Percentiles rank a stretch among this genome's conserved stretches.
These are phyloP conservation scores for Leccinum subtestaceum DNA, from an alignment of 768 basidiomycete species.

Conservation along the genomic window DNA sequence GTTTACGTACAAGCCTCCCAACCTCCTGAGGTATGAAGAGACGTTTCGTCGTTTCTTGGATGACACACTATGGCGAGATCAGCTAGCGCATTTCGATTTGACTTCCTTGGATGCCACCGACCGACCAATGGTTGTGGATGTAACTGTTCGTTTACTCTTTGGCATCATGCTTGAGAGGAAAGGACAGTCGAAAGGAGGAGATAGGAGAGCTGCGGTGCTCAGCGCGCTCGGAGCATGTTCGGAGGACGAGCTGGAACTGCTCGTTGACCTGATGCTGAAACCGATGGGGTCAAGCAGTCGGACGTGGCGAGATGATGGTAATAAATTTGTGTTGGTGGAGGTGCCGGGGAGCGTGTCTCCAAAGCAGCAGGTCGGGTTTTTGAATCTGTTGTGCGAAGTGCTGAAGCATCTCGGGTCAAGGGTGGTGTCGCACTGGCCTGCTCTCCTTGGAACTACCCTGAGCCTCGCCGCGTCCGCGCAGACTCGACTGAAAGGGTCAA, in stretches of 20 bases:
- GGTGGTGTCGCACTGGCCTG: constrained; percentile 68
- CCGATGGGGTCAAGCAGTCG: constrained; percentile 49
- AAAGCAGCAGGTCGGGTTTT: constrained; percentile 83
- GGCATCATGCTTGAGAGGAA: constrained; percentile 83
- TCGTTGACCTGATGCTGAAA: constrained; percentile 86
- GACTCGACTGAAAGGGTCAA: constrained; percentile 39
- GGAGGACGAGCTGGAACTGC: constrained; percentile 66
- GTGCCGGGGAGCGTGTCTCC: constrained; percentile 37
- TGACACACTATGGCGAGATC: constrained; percentile 86
- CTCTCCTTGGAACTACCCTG: constrained; percentile 66
- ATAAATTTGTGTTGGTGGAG: constrained; percentile 31
- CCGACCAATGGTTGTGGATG: constrained; percentile 64
- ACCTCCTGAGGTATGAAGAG: constrained; percentile 54
- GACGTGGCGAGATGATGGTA: constrained; percentile 16
- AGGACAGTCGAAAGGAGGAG: constrained; percentile 63
- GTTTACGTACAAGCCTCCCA: constrained; percentile 74
- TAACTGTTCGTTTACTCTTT: constrained; percentile 75
- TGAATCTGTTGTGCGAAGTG: constrained; percentile 82
- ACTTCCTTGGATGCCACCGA: constrained; percentile 52
- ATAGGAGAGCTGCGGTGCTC: constrained; percentile 73
- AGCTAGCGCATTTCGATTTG: constrained; percentile 70
- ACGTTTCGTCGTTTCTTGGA: constrained; percentile 71
- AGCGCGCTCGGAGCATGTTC: constrained; percentile 65
- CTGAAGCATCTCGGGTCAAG: constrained; percentile 78
- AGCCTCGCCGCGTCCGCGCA: constrained; percentile 69